These are phyloP conservation scores for Colletotrichum limetticola DNA, from an alignment of 2,329 filamentous ascomycete genomes.

Conservation along the genomic window DNA sequence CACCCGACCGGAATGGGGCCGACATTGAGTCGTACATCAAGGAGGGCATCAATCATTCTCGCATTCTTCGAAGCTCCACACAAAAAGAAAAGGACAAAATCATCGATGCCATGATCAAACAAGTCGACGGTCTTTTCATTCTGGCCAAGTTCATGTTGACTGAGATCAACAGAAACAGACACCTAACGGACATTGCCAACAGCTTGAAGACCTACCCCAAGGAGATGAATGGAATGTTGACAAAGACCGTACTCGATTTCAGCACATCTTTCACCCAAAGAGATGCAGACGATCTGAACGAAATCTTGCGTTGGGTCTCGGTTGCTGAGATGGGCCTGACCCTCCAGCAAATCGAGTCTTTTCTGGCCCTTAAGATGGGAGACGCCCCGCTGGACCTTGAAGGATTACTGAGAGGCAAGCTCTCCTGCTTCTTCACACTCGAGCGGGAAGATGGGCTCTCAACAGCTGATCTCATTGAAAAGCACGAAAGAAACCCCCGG, in stretches of 20 bases:
- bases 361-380: slow-evolving; percentile 54
- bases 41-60: slow-evolving; percentile 51
- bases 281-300: slow-evolving; percentile 55
- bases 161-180: slow-evolving; percentile 57
- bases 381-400: slow-evolving; percentile 53
- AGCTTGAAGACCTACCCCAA: slow-evolving; percentile 56
- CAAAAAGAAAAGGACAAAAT: slow-evolving; percentile 50
- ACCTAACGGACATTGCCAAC: slow-evolving; percentile 55
- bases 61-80: slow-evolving; percentile 47
- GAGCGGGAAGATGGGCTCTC: slow-evolving; percentile 56
- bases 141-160: slow-evolving; percentile 62
- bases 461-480: slow-evolving; percentile 52
- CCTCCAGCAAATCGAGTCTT: slow-evolving; percentile 55
- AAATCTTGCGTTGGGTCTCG: slow-evolving; percentile 57
- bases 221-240: slow-evolving; percentile 55
- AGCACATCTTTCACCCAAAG: slow-evolving; percentile 50
- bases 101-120: slow-evolving; percentile 50
- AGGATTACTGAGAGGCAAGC: slow-evolving; percentile 55
- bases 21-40: slow-evolving; percentile 56
- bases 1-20: slow-evolving; percentile 51
- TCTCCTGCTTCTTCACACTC: slow-evolving; percentile 58
- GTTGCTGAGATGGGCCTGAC: slow-evolving; percentile 56
- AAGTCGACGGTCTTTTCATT: slow-evolving; percentile 60
- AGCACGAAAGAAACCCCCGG: slow-evolving; percentile 45
- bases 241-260: slow-evolving; percentile 53